Percentiles rank a stretch among this genome's conserved stretches.
Evolutionary conservation across 257 asterid species (phyloP).

Genomic region (Jacaranda mimosifolia): DNA sequence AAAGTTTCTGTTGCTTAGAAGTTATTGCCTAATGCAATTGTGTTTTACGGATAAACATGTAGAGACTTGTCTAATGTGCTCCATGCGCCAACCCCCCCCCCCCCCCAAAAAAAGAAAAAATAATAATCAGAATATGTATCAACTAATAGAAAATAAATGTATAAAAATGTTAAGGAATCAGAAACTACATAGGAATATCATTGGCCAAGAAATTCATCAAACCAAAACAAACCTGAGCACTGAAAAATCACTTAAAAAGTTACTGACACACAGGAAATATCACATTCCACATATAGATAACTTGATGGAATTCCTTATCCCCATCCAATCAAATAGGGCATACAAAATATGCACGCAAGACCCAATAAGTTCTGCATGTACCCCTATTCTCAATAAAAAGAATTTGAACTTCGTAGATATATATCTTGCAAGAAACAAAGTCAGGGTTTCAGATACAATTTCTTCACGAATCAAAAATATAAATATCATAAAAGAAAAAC

Average conservation of each 20-base stretch:
- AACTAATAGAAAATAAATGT: not conserved
- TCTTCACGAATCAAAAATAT: not conserved
- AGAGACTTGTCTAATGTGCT: not conserved
- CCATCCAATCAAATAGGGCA: constrained; percentile 5
- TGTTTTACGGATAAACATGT: not conserved
- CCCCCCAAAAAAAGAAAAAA: too few relatives aligned
- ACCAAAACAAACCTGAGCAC: not conserved
- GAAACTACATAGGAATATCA: not conserved
- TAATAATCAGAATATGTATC: not conserved
- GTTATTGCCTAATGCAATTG: not conserved
- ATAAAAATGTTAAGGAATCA: not conserved
- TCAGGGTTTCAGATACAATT: not conserved
- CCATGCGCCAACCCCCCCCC: not conserved
- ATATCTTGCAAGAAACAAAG: not conserved
- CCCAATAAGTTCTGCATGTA: not conserved
- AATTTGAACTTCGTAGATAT: not conserved
- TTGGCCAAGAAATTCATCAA: not conserved
- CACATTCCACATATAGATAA: not conserved
- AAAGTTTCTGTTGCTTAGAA: not conserved
- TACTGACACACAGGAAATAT: not conserved
- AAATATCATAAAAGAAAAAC: not conserved
- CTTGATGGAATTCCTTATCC: not conserved
- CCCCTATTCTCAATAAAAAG: too few relatives aligned
- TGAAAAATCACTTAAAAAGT: too few relatives aligned
- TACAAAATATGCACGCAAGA: not conserved